Percentiles rank a stretch among this genome's conserved stretches.
phyloP scores from a whole-genome alignment of 768 basidiomycete species.

The Strobilomyces dryophilus region DNA sequence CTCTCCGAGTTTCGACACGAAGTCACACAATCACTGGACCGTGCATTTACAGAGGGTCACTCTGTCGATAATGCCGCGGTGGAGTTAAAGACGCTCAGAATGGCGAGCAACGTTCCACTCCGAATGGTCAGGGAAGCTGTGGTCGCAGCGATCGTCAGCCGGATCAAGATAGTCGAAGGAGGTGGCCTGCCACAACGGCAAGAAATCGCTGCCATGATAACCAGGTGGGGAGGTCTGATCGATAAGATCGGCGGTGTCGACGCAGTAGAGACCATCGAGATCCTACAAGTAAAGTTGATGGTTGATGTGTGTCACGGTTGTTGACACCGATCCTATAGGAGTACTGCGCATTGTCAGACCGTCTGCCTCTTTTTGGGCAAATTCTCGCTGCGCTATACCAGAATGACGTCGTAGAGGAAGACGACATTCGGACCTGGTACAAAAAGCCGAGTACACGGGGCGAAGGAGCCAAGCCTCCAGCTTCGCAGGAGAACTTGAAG shows the following conservation, averaged over 20 bases:
- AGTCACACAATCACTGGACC: slow-evolving; percentile 80
- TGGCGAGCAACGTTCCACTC: slow-evolving; percentile 92
- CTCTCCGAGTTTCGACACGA: slow-evolving; percentile 73
- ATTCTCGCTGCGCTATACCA: slow-evolving; percentile 87
- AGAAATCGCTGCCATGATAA: slow-evolving; percentile 59
- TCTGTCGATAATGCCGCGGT: slow-evolving; percentile 90
- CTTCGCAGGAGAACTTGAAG: slow-evolving; percentile 50
- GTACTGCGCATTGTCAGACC: slow-evolving; percentile 61
- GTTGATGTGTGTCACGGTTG: background rate
- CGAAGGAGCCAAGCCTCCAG: slow-evolving; percentile 38
- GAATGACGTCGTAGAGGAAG: slow-evolving; percentile 87
- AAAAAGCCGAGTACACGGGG: slow-evolving; percentile 51
- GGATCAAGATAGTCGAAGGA: slow-evolving; percentile 58
- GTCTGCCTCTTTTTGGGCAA: slow-evolving; percentile 74
- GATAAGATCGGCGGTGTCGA: slow-evolving; percentile 80
- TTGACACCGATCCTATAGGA: slow-evolving; percentile 37
- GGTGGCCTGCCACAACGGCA: slow-evolving; percentile 56
- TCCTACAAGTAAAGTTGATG: slow-evolving; percentile 59
- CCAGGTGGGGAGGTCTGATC: slow-evolving; percentile 81
- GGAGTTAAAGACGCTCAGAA: slow-evolving; percentile 92
- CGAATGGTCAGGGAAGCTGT: slow-evolving; percentile 84
- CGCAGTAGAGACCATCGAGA: slow-evolving; percentile 70
- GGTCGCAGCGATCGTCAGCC: slow-evolving; percentile 76
- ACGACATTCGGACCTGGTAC: slow-evolving; percentile 89
- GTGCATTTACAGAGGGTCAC: slow-evolving; percentile 90